Base-by-base conservation (phyloP, 495 filamentous ascomycete species). In the Penicillium taxi region DNA sequence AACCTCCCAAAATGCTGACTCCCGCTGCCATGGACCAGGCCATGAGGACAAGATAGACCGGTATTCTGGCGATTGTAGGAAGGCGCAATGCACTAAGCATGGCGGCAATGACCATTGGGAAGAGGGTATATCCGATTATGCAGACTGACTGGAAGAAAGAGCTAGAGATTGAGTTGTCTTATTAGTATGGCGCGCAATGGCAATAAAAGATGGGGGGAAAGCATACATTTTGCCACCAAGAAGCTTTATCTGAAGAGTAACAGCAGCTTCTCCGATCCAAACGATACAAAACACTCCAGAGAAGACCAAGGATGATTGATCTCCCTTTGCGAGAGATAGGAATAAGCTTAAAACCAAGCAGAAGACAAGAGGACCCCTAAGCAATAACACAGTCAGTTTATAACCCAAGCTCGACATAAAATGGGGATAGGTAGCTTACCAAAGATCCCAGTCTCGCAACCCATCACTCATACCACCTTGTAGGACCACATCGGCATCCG, bases 241-340 rank as follows among this genome's bases (percentile, higher is more conserved):
- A 52, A 99, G 67, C 70, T 95, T 95, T 55, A 99, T 96, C 75
- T 99, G 91, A 55, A 90, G 66, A n/a, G 91, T 99, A 41, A 99
- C 89, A 11, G 96, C 84, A 1, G 90, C 89, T 70, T 96, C 87
- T 6, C 89, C 91, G 35, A 96, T 77, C 91, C 91, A 99, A 24
- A 99, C 84, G 52, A 91, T 81, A 16, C 85, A 82, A 67, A 99
- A 99, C 13, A 96, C 86, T 7, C 91, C 93, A 16, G 84, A 88
- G 62, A 98, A 99, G 29, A 96, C 90, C 38, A 83, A 58, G 16
- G 81, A 82, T 58, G 82, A 82, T 67, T 98, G 90, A 25, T 82
- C 72, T 3, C 73, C 69, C 45, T 78, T 68, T 2, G 84, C 84
- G 38, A 90, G 68, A 39, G 87, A 91, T 44, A 99, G 63, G 45